Evolutionary conservation across 2,329 filamentous ascomycete species (phyloP).

Genomic region (Huntiella bhutanensis): DNA sequence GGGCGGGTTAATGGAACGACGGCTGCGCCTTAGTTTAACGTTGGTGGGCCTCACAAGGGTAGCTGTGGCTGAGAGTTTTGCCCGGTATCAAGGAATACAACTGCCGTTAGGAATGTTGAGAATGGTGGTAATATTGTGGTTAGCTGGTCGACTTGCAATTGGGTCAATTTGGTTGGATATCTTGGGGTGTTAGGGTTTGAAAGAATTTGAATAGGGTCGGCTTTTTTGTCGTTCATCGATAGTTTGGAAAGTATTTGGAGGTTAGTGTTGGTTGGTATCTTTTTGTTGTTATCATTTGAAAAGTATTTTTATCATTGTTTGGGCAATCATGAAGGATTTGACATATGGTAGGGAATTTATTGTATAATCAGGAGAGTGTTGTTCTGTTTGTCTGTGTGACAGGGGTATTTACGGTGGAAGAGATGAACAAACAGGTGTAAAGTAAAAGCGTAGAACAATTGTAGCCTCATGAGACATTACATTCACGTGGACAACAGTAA

Average conservation of each 20-base stretch:
- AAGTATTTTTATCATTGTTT: not conserved
- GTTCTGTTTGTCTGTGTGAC: too few species aligned
- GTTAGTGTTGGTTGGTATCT: not conserved
- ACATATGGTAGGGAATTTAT: too few species aligned
- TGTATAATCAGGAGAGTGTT: too few species aligned
- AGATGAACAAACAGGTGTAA: too few species aligned
- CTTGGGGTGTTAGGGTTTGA: not conserved
- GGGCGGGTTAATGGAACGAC: slow-evolving; percentile 5
- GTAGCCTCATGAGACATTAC: too few species aligned
- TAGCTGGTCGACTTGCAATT: not conserved
- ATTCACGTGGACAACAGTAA: too few species aligned
- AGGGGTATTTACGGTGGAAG: too few species aligned
- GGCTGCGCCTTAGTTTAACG: not conserved
- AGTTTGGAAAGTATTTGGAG: too few species aligned
- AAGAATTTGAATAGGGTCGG: not conserved
- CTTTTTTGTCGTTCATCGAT: not conserved
- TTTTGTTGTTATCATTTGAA: not conserved
- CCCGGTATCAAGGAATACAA: not conserved
- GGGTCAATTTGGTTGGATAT: slow-evolving; percentile 1
- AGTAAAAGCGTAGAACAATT: too few species aligned
- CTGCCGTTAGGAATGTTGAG: not conserved
- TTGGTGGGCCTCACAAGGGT: slow-evolving; percentile 1
- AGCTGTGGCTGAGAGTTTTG: not conserved
- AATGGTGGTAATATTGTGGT: slow-evolving; percentile 4
- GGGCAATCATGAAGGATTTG: too few species aligned